Evolutionary conservation across 139 green algal genomes (phyloP).

Genomic region (Chlamydomonas sphaeroides): DNA sequence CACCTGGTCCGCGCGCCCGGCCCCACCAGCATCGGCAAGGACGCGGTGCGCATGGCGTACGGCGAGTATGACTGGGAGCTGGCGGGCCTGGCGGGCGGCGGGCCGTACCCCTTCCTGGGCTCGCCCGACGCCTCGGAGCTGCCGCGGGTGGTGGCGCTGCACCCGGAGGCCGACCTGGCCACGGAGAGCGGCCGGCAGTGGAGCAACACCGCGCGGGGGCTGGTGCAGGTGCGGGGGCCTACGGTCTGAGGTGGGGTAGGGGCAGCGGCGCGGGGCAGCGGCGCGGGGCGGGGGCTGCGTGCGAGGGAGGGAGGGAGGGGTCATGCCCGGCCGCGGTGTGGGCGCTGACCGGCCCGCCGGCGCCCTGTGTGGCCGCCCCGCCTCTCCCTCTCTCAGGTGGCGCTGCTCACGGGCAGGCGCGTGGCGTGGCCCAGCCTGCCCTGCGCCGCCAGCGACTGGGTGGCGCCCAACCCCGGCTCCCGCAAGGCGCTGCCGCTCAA

Average conservation of each 20-base stretch:
- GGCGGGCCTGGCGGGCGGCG: not conserved
- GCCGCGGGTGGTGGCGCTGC: slow-evolving; percentile 16
- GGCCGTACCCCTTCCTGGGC: slow-evolving; percentile 22
- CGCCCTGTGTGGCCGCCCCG: no score
- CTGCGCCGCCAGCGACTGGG: not conserved
- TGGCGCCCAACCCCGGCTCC: slow-evolving; percentile 22
- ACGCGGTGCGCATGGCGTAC: slow-evolving; percentile 40
- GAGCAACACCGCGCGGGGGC: slow-evolving; percentile 26
- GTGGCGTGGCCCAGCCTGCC: slow-evolving; percentile 29
- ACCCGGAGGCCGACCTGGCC: slow-evolving; percentile 12
- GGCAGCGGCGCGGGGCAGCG: no score
- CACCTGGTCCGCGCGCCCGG: slow-evolving; percentile 37
- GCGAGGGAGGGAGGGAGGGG: no score
- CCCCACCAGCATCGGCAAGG: slow-evolving; percentile 29
- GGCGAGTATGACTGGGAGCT: slow-evolving; percentile 38
- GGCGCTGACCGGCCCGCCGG: no score
- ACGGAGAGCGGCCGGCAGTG: not conserved
- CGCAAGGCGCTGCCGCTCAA: slow-evolving; percentile 25
- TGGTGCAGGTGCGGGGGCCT: not conserved
- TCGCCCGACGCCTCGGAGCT: not conserved
- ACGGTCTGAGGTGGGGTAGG: no score
- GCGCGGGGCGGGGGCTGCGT: no score
- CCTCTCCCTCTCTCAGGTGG: not conserved
- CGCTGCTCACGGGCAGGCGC: slow-evolving; percentile 20
- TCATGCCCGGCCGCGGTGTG: no score